These are phyloP conservation scores for Tulasnella sp. DNA, from an alignment of 768 basidiomycete species.

Conservation along the genomic window DNA sequence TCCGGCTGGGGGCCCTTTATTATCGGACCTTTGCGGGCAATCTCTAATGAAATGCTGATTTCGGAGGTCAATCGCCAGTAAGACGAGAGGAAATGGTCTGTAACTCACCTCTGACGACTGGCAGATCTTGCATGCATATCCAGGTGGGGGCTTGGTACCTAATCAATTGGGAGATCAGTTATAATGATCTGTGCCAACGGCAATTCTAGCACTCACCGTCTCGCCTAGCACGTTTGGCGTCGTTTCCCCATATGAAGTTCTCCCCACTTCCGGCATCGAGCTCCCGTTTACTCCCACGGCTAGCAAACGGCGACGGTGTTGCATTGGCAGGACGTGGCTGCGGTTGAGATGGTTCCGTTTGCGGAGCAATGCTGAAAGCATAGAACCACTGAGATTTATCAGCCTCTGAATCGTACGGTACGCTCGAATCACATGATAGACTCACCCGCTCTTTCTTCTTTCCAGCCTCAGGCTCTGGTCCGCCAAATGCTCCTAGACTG, in stretches of 20 bases:
- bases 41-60: constrained; percentile 39
- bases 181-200: not conserved
- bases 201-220: constrained; percentile 32
- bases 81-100: not conserved
- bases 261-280: constrained; percentile 23
- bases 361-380: constrained; percentile 80
- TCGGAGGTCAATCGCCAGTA: not conserved
- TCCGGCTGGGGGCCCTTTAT: constrained; percentile 49
- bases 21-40: constrained; percentile 34
- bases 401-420: not conserved
- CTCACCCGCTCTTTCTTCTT: constrained; percentile 82
- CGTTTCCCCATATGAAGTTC: constrained; percentile 37
- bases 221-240: constrained; percentile 35
- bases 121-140: constrained; percentile 27
- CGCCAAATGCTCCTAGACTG: constrained; percentile 84
- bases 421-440: constrained; percentile 26
- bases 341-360: constrained; percentile 40
- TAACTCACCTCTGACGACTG: constrained; percentile 31
- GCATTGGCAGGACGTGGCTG: constrained; percentile 54
- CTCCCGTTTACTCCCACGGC: constrained; percentile 33
- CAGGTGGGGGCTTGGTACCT: constrained; percentile 4
- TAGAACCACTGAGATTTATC: constrained; percentile 79
- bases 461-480: constrained; percentile 43
- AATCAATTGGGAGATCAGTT: not conserved
- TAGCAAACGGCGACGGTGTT: constrained; percentile 43